Evolutionary conservation across 371 early-diverging fungal species (phyloP).

Genomic region (Mucor saturninus): DNA sequence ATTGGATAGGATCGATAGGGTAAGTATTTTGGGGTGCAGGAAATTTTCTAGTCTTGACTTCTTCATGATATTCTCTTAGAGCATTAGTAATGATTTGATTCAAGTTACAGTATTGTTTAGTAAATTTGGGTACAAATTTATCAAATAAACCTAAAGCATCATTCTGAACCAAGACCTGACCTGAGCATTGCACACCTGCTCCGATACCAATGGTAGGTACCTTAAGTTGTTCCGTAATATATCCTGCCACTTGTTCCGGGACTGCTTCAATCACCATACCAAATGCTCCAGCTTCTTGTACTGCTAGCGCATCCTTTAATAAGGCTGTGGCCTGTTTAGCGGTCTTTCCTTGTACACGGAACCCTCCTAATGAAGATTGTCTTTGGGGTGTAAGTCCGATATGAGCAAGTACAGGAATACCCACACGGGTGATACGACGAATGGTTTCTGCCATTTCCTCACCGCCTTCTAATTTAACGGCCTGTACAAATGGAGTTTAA

Average conservation of each 20-base stretch:
- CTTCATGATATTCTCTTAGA: slow-evolving; percentile 70
- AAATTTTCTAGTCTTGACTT: slow-evolving; percentile 79
- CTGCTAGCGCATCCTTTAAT: slow-evolving; percentile 84
- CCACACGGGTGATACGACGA: slow-evolving; percentile 73
- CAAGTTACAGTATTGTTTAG: slow-evolving; percentile 85
- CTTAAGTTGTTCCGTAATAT: slow-evolving; percentile 74
- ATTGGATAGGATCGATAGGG: slow-evolving; percentile 66
- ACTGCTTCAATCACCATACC: slow-evolving; percentile 93
- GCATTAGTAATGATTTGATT: slow-evolving; percentile 75
- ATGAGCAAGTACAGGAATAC: slow-evolving; percentile 93
- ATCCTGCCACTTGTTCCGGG: slow-evolving; percentile 83
- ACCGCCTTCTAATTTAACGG: slow-evolving; percentile 96
- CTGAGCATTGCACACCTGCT: slow-evolving; percentile 85
- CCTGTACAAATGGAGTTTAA: slow-evolving; percentile 38
- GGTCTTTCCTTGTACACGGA: slow-evolving; percentile 91
- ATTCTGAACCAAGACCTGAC: slow-evolving; percentile 92
- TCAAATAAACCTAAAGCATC: slow-evolving; percentile 92
- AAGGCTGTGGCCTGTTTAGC: slow-evolving; percentile 72
- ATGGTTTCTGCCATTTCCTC: slow-evolving; percentile 80
- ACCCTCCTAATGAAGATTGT: slow-evolving; percentile 86
- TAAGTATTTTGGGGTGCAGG: slow-evolving; percentile 82
- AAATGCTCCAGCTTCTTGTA: slow-evolving; percentile 94
- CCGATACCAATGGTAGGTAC: slow-evolving; percentile 98
- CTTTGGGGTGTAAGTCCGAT: slow-evolving; percentile 96
- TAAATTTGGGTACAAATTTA: slow-evolving; percentile 84